phyloP scores from a whole-genome alignment of 768 basidiomycete genomes.

The Infundibulicybe gibba region DNA sequence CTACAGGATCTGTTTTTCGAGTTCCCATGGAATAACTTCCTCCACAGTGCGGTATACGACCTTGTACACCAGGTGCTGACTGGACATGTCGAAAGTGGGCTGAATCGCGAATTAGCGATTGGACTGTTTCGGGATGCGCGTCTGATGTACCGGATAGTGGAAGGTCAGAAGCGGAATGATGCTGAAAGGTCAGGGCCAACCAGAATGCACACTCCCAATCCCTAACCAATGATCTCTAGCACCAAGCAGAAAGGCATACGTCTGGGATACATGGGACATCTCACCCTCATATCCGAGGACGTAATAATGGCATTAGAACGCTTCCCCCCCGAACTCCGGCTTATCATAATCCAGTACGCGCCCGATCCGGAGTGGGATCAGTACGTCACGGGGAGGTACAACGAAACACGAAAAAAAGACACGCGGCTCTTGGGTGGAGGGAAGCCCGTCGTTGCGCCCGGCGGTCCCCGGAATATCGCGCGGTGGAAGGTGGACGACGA shows the following conservation, averaged over 20 bases:
- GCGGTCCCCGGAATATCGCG: slow-evolving; percentile 20
- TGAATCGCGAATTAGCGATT: slow-evolving; percentile 81
- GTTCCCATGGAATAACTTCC: slow-evolving; percentile 96
- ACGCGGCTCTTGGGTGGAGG: slow-evolving; percentile 81
- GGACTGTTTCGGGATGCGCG: slow-evolving; percentile 84
- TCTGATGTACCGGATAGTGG: slow-evolving; percentile 82
- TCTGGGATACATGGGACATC: slow-evolving; percentile 95
- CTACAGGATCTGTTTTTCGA: slow-evolving; percentile 89
- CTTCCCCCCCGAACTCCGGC: slow-evolving; percentile 76
- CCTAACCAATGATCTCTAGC: slow-evolving; percentile 26
- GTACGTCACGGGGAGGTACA: slow-evolving; percentile 82
- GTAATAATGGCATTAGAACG: slow-evolving; percentile 86
- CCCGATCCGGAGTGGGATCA: slow-evolving; percentile 84
- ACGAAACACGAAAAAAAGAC: slow-evolving; percentile 84
- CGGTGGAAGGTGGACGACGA: slow-evolving; percentile 76
- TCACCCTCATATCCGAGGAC: slow-evolving; percentile 93
- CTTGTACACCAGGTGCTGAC: slow-evolving; percentile 93
- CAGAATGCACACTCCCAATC: no score
- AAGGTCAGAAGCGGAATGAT: slow-evolving; percentile 82
- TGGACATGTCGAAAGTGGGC: slow-evolving; percentile 76
- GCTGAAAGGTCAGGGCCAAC: slow-evolving; percentile 68
- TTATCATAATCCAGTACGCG: slow-evolving; percentile 59
- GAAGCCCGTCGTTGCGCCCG: slow-evolving; percentile 56
- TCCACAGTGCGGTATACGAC: slow-evolving; percentile 96
- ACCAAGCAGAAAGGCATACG: slow-evolving; percentile 74